Conservation (phyloP, 2,329 filamentous ascomycete genomes). For the Alternaria sp. region DNA sequence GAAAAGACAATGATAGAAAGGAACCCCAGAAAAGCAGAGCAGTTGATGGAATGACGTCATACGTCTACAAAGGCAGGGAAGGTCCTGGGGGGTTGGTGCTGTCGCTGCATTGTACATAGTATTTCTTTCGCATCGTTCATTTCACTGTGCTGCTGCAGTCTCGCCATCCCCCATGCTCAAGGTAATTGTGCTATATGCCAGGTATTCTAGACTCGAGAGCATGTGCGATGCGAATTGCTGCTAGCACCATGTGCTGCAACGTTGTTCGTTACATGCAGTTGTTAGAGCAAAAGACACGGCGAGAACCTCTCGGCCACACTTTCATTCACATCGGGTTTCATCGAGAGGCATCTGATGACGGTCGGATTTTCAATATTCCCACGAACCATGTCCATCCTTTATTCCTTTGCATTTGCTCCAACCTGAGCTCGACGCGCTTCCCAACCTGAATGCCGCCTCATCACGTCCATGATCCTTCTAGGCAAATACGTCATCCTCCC, state of each 20-base stretch:
- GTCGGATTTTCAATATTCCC: background rate
- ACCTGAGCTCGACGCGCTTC: background rate
- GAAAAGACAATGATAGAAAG: background rate
- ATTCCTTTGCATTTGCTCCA: background rate
- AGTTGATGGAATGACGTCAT: background rate
- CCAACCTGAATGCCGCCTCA: background rate
- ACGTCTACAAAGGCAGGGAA: background rate
- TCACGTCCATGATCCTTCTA: background rate
- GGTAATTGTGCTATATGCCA: background rate
- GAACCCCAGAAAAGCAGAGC: background rate
- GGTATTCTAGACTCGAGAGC: background rate
- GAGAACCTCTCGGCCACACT: no score
- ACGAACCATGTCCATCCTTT: background rate
- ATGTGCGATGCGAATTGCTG: background rate
- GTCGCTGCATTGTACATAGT: background rate
- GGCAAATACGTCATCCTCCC: constrained; percentile 14
- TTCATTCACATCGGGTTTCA: background rate
- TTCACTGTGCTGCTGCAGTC: background rate
- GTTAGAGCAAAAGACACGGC: no score
- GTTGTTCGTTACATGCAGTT: background rate
- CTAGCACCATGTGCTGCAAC: background rate
- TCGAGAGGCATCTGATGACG: background rate
- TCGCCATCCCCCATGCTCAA: background rate
- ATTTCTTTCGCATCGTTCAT: background rate
- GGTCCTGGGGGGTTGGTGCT: background rate